phyloP scores from a whole-genome alignment of 352 stramenopile genomes.

The Phytopythium mirpurense region DNA sequence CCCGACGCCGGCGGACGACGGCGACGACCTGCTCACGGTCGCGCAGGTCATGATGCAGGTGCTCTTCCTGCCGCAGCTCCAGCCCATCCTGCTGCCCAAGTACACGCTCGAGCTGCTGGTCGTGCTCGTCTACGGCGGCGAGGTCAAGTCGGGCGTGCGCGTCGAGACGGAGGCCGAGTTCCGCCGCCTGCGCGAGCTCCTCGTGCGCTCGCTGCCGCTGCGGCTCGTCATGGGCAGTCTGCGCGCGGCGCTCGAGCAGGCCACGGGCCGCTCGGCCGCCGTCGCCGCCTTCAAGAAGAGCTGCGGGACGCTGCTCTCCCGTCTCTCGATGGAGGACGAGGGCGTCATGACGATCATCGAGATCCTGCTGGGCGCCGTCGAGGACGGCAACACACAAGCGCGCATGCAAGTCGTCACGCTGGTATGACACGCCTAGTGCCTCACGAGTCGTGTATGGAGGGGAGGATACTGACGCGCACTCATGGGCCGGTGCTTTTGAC shows the following conservation, averaged over 20 bases:
- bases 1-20: slow-evolving; percentile 5
- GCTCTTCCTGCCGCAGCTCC: slow-evolving; percentile 65
- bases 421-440: slow-evolving; percentile 18
- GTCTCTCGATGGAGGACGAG: slow-evolving; percentile 59
- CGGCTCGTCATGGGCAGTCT: slow-evolving; percentile 73
- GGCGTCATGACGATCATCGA: slow-evolving; percentile 80
- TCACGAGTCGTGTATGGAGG: no score
- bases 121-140: slow-evolving; percentile 48
- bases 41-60: slow-evolving; percentile 49
- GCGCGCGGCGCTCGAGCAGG: slow-evolving; percentile 55
- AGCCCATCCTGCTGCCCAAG: slow-evolving; percentile 73
- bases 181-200: slow-evolving; percentile 24
- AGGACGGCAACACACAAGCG: slow-evolving; percentile 83
- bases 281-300: slow-evolving; percentile 47
- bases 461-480: no score
- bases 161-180: slow-evolving; percentile 31
- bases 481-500: no score
- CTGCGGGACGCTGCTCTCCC: slow-evolving; percentile 53
- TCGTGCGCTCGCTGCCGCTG: slow-evolving; percentile 53
- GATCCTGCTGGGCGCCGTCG: slow-evolving; percentile 67
- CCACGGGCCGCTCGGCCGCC: slow-evolving; percentile 5
- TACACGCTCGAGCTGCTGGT: slow-evolving; percentile 74
- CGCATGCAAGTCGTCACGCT: slow-evolving; percentile 75
- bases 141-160: slow-evolving; percentile 15
- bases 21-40: slow-evolving; percentile 32